Base-by-base conservation (phyloP, 1,284 basidiomycete genomes). In the Cerioporus squamosus region DNA sequence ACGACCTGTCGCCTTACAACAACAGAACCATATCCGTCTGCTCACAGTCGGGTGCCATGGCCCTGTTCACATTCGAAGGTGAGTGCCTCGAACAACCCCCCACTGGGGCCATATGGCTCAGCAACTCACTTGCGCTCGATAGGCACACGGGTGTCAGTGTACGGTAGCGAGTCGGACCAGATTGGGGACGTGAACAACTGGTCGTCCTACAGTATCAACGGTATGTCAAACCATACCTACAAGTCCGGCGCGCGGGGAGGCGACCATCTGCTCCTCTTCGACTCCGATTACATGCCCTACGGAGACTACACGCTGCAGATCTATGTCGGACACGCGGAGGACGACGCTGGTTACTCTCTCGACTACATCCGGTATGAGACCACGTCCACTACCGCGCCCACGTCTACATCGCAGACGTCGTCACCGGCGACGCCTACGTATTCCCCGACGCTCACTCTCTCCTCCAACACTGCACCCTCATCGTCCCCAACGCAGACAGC, bases 311-410 rank as follows among this genome's bases (percentile, higher is more conserved):
- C 49, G 18, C 38, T 51, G 12, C 23, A 40, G 5, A 51, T 51
- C 38, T 40, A 51, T 20, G 49, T 51, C 22, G 49, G 49, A 3
- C 23, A 51, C 17, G 49, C 49, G 14, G 49, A 51, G 24, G 49
- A 51, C 23, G 49, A 51, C 39, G 38, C 38, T 8, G 38, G 7
- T 14, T 45, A 24, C 36, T 18, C 17, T 17, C 44, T 53, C 2
- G 51, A 53, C 31, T 45, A 44, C 43, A 45, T 53, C 44, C 29
- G 39, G 51, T 53, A 53, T 20, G 45, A 53, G 33, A 45, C 43
- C 1, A 44, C 51, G 33, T 23, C 31, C 4, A 36, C 18, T 8
- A 22, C 20, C n/a, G 9, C 38, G 9, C 26, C 26, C 23, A 12
- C 51, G 5, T 31, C 44, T 12, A 15, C 33, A 36, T 36, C 33